Percentiles rank a stretch among this genome's conserved stretches.
phyloP scores from a whole-genome alignment of 2,329 filamentous ascomycete species.

The Botrytis byssoidea region DNA sequence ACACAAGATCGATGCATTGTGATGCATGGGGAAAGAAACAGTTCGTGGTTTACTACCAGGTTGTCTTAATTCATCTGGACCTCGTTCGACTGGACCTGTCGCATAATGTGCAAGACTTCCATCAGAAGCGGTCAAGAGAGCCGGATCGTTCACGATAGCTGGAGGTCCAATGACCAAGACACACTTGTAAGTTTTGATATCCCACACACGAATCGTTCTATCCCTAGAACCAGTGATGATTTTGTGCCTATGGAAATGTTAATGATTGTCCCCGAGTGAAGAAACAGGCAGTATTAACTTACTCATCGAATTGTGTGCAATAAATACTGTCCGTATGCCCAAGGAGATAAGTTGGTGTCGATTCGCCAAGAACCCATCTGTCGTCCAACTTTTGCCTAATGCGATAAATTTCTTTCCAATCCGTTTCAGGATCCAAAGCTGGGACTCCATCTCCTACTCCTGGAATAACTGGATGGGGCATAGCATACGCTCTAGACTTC shows the following conservation, averaged over 20 bases:
- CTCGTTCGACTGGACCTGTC: constrained; percentile 42
- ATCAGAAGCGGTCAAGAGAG: constrained; percentile 52
- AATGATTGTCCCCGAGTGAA: constrained; percentile 33
- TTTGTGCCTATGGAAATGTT: constrained; percentile 64
- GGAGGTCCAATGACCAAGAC: constrained; percentile 81
- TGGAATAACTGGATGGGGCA: constrained; percentile 50
- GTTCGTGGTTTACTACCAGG: constrained; percentile 51
- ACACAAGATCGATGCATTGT: constrained; percentile 91
- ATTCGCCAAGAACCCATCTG: constrained; percentile 77
- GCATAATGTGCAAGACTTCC: constrained; percentile 56
- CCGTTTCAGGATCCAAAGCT: constrained; percentile 56
- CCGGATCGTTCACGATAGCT: constrained; percentile 55
- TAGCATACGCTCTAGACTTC: constrained; percentile 60
- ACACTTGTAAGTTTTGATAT: constrained; percentile 85
- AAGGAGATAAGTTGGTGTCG: constrained; percentile 82
- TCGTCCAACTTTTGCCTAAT: constrained; percentile 72
- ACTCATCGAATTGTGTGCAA: constrained; percentile 97
- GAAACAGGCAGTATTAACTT: constrained; percentile 42
- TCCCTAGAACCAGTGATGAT: constrained; percentile 96
- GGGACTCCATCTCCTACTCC: constrained; percentile 60
- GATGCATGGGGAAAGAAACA: constrained; percentile 63
- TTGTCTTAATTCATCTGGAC: constrained; percentile 33
- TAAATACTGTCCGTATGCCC: constrained; percentile 96
- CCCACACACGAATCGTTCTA: constrained; percentile 94
- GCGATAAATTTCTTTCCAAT: constrained; percentile 85